Conservation (phyloP, 495 filamentous ascomycete species). For the Thozetella sp. region DNA sequence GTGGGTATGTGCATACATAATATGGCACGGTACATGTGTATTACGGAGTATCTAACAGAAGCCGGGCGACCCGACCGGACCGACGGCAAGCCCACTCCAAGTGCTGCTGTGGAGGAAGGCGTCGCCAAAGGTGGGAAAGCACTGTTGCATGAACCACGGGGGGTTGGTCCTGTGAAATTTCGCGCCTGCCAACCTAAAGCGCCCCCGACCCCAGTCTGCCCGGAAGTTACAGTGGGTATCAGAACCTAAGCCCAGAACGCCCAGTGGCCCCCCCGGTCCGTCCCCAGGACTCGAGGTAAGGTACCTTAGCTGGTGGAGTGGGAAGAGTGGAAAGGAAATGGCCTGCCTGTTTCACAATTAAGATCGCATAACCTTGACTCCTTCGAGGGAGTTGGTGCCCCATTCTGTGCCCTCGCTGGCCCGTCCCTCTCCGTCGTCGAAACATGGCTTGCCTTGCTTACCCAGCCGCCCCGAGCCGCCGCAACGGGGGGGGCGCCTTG, state of each 20-base stretch:
- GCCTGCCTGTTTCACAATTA: constrained; percentile 2
- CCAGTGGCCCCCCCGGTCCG: too few species aligned
- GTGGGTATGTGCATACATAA: too few species aligned
- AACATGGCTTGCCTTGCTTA: background rate
- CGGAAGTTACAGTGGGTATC: background rate
- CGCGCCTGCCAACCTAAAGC: background rate
- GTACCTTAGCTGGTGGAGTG: too few species aligned
- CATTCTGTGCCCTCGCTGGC: background rate
- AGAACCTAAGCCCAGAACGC: background rate
- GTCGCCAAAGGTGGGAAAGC: too few species aligned
- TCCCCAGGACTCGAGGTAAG: too few species aligned
- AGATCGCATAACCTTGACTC: background rate
- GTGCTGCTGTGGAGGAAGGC: too few species aligned
- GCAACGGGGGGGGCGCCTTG: too few species aligned
- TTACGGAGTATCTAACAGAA: too few species aligned
- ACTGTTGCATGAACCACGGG: constrained; percentile 3
- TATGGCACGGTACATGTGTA: too few species aligned
- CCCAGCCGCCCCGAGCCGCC: background rate
- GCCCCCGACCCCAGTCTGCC: background rate
- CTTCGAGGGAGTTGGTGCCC: background rate
- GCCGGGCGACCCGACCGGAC: too few species aligned
- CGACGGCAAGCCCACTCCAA: too few species aligned
- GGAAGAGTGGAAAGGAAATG: background rate
- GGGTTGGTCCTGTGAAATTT: background rate
- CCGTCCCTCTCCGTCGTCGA: background rate